These are phyloP conservation scores for Thalassiosira oceanica DNA, from an alignment of 352 stramenopile genomes.

Conservation along the genomic window DNA sequence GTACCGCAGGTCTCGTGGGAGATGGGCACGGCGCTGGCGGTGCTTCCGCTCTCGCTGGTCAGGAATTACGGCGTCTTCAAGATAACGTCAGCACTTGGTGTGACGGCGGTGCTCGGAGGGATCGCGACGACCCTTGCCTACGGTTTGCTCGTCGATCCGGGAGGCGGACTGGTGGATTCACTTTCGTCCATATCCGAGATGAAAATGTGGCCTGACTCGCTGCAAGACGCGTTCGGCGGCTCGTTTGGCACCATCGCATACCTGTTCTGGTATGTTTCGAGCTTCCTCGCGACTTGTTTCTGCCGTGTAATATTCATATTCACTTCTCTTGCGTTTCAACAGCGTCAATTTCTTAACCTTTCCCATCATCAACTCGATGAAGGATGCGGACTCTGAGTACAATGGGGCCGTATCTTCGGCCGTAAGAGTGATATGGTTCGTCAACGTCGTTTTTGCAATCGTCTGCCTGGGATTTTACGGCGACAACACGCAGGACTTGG, in stretches of 20 bases:
- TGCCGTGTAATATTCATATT: too few relatives aligned
- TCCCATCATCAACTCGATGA: conserved; percentile 57
- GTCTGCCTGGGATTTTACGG: conserved; percentile 51
- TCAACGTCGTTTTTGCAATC: conserved; percentile 53
- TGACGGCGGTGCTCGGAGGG: conserved; percentile 42
- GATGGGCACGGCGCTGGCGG: conserved; percentile 10
- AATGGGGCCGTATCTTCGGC: conserved; percentile 27
- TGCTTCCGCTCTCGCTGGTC: conserved; percentile 46
- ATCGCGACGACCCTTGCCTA: conserved; percentile 44
- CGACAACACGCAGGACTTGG: conserved; percentile 47
- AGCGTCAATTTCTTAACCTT: conserved; percentile 60
- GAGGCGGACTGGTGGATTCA: conserved; percentile 19
- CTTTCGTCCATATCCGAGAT: conserved; percentile 14
- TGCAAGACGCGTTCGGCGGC: conserved; percentile 44
- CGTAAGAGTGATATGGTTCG: conserved; percentile 33
- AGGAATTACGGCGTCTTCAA: conserved; percentile 55
- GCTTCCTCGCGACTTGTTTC: too few relatives aligned
- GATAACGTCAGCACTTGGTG: conserved; percentile 52
- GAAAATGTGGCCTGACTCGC: conserved; percentile 45
- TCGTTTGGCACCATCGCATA: conserved; percentile 59
- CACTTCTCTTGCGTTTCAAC: too few relatives aligned
- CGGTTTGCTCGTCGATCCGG: conserved; percentile 45
- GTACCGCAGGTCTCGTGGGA: conserved; percentile 29
- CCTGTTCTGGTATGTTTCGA: too few relatives aligned
- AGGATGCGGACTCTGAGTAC: conserved; percentile 37